phyloP scores from a whole-genome alignment of 2,329 filamentous ascomycete species.

The Diplodia mutila region DNA sequence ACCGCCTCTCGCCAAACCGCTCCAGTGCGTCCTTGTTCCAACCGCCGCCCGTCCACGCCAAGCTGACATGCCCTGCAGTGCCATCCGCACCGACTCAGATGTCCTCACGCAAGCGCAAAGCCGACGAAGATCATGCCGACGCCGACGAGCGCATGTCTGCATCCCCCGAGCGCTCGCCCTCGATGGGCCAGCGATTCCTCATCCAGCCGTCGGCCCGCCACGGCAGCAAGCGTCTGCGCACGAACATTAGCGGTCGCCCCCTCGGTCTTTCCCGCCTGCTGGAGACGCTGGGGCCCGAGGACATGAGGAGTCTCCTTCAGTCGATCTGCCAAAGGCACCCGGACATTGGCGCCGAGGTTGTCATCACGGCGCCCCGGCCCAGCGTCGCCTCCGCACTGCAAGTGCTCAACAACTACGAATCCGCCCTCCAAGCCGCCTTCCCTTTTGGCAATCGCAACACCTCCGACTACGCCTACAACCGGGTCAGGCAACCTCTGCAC shows the following conservation, averaged over 20 bases:
- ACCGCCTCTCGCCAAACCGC: constrained; percentile 62
- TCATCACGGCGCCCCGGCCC: constrained; percentile 82
- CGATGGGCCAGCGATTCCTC: constrained; percentile 70
- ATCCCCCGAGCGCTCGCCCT: constrained; percentile 82
- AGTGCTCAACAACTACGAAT: constrained; percentile 81
- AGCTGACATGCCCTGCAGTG: constrained; percentile 37
- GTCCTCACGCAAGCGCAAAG: constrained; percentile 79
- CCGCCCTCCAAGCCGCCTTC: constrained; percentile 75
- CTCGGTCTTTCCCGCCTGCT: constrained; percentile 76
- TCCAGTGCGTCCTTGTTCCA: constrained; percentile 54
- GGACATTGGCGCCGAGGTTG: constrained; percentile 81
- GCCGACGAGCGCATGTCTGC: constrained; percentile 85
- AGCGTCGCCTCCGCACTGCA: constrained; percentile 78
- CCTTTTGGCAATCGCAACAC: constrained; percentile 82
- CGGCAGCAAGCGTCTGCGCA: constrained; percentile 66
- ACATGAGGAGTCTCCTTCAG: constrained; percentile 84
- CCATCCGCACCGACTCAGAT: constrained; percentile 47
- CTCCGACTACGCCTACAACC: constrained; percentile 93
- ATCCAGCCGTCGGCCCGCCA: constrained; percentile 50
- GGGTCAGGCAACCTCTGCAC: constrained; percentile 78
- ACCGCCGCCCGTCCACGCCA: constrained; percentile 22
- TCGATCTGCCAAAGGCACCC: constrained; percentile 90
- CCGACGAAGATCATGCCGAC: constrained; percentile 67
- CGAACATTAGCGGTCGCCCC: constrained; percentile 70
- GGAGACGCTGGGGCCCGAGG: constrained; percentile 85